These are phyloP conservation scores for Tuber magnatum DNA, from an alignment of 495 filamentous ascomycete species.

Conservation along the genomic window DNA sequence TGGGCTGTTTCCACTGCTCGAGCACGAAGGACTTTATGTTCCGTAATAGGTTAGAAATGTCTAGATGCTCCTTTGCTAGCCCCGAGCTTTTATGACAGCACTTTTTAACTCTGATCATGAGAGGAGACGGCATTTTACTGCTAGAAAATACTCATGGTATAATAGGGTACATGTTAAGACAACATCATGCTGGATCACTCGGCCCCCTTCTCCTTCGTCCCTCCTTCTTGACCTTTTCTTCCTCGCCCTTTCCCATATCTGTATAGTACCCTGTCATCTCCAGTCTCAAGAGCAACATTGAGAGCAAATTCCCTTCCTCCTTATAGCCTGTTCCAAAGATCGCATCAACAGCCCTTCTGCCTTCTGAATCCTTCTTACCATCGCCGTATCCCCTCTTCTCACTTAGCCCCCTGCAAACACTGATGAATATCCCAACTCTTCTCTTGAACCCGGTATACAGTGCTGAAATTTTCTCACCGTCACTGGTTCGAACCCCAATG, in stretches of 20 bases:
- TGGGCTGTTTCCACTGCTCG: background rate
- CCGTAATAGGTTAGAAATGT: background rate
- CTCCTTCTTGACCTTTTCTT: slow-evolving; percentile 1
- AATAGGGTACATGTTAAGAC: background rate
- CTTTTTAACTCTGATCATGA: background rate
- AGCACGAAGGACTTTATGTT: background rate
- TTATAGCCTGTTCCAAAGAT: slow-evolving; percentile 33
- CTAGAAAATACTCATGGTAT: background rate
- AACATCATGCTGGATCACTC: slow-evolving; percentile 2
- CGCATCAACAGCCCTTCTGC: slow-evolving; percentile 41
- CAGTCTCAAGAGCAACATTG: slow-evolving; percentile 50
- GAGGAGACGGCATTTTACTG: background rate
- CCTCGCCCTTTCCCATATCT: slow-evolving; percentile 7
- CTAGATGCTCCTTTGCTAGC: background rate
- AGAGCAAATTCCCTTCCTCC: slow-evolving; percentile 47
- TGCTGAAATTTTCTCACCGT: slow-evolving; percentile 46
- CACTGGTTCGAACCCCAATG: slow-evolving; percentile 44
- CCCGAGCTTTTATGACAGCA: background rate
- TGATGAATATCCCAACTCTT: slow-evolving; percentile 62
- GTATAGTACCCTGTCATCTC: slow-evolving; percentile 58
- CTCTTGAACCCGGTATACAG: slow-evolving; percentile 60
- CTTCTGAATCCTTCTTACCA: slow-evolving; percentile 42
- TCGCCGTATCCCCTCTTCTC: slow-evolving; percentile 56
- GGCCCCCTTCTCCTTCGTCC: background rate
- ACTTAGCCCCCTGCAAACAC: slow-evolving; percentile 53